Evolutionary conservation across 2,329 filamentous ascomycete genomes (phyloP).

Genomic region (Alternaria triticina): DNA sequence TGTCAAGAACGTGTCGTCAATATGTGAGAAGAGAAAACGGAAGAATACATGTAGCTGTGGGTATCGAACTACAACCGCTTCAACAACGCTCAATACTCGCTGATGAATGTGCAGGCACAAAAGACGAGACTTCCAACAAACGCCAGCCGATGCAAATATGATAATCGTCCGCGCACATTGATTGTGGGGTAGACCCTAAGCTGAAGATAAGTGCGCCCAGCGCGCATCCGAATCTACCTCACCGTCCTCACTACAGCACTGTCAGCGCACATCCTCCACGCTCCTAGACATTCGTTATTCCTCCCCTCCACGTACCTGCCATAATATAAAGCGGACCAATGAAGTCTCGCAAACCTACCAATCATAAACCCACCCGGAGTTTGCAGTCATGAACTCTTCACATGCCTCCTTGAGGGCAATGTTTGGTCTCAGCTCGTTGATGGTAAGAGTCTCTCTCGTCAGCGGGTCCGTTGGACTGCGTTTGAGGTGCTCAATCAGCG

Average conservation of each 20-base stretch:
- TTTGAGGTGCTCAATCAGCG: slow-evolving; percentile 84
- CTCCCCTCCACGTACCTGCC: slow-evolving; percentile 18
- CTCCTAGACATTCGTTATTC: not conserved
- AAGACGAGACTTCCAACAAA: not conserved
- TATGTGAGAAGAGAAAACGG: not conserved
- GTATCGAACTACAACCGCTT: not conserved
- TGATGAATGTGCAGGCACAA: not conserved
- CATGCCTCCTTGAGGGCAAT: slow-evolving; percentile 81
- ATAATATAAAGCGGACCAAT: slow-evolving; percentile 14
- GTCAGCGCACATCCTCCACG: slow-evolving; percentile 22
- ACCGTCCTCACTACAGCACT: slow-evolving; percentile 29
- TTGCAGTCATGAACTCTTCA: slow-evolving; percentile 81
- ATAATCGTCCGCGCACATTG: not conserved
- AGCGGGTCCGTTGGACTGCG: slow-evolving; percentile 79
- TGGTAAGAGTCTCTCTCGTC: slow-evolving; percentile 74
- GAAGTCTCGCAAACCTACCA: slow-evolving; percentile 63
- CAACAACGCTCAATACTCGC: not conserved
- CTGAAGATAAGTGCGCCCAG: slow-evolving; percentile 39
- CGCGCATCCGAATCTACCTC: slow-evolving; percentile 32
- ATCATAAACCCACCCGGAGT: slow-evolving; percentile 86
- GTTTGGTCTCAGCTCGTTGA: slow-evolving; percentile 79
- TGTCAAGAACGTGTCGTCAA: not conserved
- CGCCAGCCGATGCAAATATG: slow-evolving; percentile 1
- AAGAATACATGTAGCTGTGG: not conserved
- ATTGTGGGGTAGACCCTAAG: not conserved